Evolutionary conservation across 73 alveolate genomes (phyloP).

Genomic region (Tetrahymena malaccensis): DNA sequence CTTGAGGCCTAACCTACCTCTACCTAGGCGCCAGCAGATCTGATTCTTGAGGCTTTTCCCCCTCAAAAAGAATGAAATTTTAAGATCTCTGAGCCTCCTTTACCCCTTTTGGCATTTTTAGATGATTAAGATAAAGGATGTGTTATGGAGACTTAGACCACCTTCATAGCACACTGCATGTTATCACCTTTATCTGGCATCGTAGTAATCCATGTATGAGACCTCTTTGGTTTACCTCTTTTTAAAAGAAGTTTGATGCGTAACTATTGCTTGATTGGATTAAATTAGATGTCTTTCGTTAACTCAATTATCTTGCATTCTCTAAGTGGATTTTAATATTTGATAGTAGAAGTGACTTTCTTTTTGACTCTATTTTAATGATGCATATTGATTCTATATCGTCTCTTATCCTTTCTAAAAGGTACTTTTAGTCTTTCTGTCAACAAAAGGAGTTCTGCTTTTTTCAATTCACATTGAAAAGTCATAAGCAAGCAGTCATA

Average conservation of each 20-base stretch:
- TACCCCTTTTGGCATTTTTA: background rate
- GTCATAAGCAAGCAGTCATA: background rate
- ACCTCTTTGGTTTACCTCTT: background rate
- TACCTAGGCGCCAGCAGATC: background rate
- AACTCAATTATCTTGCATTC: background rate
- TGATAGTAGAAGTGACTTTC: background rate
- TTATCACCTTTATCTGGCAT: background rate
- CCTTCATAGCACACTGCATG: background rate
- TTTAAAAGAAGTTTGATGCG: background rate
- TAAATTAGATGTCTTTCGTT: background rate
- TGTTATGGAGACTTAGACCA: background rate
- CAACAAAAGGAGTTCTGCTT: background rate
- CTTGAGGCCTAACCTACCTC: background rate
- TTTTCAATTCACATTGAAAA: background rate
- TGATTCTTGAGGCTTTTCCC: background rate
- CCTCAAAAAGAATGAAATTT: background rate
- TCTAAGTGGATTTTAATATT: background rate
- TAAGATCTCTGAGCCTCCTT: background rate
- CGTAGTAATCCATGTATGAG: background rate
- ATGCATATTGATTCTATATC: background rate
- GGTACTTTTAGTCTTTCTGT: background rate
- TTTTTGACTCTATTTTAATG: background rate
- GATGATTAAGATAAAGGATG: background rate
- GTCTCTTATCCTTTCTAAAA: background rate
- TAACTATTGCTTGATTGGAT: background rate